Conservation (phyloP, 345 rosid genomes). For the Melastoma malabathricum region DNA sequence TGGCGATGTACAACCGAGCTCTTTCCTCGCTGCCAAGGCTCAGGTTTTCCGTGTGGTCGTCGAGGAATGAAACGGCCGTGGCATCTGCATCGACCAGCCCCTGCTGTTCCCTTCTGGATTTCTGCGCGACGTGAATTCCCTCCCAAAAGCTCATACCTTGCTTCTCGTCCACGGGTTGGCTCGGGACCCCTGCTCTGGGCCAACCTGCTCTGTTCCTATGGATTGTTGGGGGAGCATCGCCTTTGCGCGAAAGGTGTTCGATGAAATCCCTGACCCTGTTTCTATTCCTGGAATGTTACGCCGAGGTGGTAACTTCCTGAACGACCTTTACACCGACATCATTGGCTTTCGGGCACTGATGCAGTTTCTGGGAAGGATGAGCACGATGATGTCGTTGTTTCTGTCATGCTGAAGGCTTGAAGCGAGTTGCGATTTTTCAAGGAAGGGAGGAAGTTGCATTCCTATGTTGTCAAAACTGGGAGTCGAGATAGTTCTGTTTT, state of each 20-base stretch:
- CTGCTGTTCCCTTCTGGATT: slow-evolving; percentile 26
- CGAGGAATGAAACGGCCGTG: too few species aligned
- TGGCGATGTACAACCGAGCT: too few species aligned
- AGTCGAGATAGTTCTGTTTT: slow-evolving; percentile 41
- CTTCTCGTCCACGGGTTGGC: slow-evolving; percentile 33
- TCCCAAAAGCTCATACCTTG: slow-evolving; percentile 31
- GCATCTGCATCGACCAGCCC: slow-evolving; percentile 13
- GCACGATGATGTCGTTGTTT: slow-evolving; percentile 38
- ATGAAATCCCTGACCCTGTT: slow-evolving; percentile 49
- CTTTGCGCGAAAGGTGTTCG: slow-evolving; percentile 60
- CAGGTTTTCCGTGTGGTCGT: background rate
- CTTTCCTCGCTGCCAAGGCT: background rate
- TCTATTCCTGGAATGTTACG: slow-evolving; percentile 60
- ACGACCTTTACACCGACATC: slow-evolving; percentile 23
- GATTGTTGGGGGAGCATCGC: slow-evolving; percentile 35
- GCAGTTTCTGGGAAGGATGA: slow-evolving; percentile 17
- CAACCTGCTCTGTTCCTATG: slow-evolving; percentile 50
- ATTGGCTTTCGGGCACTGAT: slow-evolving; percentile 21
- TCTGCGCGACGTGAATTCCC: slow-evolving; percentile 29
- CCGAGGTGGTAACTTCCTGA: slow-evolving; percentile 53
- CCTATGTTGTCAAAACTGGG: slow-evolving; percentile 40
- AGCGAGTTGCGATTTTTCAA: slow-evolving; percentile 36
- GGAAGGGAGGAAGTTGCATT: slow-evolving; percentile 52
- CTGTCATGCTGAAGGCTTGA: slow-evolving; percentile 59
- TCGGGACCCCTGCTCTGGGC: slow-evolving; percentile 31